Base-by-base conservation (phyloP, 139 green algal species). In the Nannochloris sp. region DNA sequence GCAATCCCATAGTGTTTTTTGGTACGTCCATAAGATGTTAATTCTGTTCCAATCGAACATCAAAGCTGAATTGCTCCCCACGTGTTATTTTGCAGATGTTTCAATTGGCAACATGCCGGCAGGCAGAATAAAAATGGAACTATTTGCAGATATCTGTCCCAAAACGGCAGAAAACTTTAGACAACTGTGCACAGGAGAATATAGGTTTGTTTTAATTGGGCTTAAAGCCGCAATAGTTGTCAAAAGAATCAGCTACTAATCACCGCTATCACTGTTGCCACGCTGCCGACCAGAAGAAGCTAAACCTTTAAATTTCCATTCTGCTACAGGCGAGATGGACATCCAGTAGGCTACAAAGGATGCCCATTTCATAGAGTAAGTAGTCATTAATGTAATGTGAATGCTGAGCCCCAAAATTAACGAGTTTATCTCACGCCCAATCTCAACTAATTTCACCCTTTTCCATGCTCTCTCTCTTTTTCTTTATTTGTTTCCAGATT, bases 171-270 rank as follows among this genome's bases (percentile, higher is more conserved):
- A 97, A 54, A 97, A 92, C 74, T 91, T 96, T 44, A 58, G 92
- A 42, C 92, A 97, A 58, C 77, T 97, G 0, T 97, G 91, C 70
- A 97, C 92, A 8, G 92, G 92, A 0, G 92, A 98, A 61, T 86
- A 83, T 65, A 81, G 81, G 87, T 90, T 60, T 30, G 70, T 19
- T 2, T 13, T 3, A 24, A 15, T 6, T 31, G 23, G 23, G 29
- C 12, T 13, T 13, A 51, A 27, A 19, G 19, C 42, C 42, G 19
- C 19, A 51, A 27, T n/a, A n/a, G n/a, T n/a, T n/a, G n/a, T n/a
- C n/a, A n/a, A n/a, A n/a, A n/a, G n/a, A n/a, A n/a, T n/a, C n/a
- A n/a, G n/a, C n/a, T n/a, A n/a, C n/a, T n/a, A n/a, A n/a, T n/a
- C n/a, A n/a, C n/a, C n/a, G n/a, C n/a, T n/a, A n/a, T n/a, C n/a